These are phyloP conservation scores for Peronospora belbahrii DNA, from an alignment of 352 stramenopile species.

Conservation along the genomic window DNA sequence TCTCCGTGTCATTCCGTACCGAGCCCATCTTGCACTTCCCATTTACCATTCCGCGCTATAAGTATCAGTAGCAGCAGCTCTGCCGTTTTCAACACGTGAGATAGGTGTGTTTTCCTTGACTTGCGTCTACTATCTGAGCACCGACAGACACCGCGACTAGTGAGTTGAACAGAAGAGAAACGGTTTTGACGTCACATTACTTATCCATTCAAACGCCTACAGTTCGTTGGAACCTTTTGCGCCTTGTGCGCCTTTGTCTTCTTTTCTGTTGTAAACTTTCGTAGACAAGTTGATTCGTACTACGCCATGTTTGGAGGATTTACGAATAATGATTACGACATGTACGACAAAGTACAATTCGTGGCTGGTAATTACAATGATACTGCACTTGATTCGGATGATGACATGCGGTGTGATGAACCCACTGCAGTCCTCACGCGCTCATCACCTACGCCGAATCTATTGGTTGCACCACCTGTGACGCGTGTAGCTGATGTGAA, in stretches of 20 bases:
- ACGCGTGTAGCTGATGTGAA: constrained; percentile 24
- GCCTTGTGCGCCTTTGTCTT: no score
- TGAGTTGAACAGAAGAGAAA: no score
- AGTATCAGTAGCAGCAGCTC: constrained; percentile 18
- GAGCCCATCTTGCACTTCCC: constrained; percentile 17
- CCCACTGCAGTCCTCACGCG: constrained; percentile 37
- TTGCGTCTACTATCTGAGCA: no score
- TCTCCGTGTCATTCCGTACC: constrained; percentile 7
- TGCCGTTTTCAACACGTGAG: no score
- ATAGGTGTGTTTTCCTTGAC: no score
- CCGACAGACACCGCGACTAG: no score
- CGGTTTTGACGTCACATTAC: constrained; percentile 23
- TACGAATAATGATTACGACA: constrained; percentile 3
- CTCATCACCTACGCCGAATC: constrained; percentile 43
- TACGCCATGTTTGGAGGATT: constrained; percentile 23
- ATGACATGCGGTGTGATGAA: constrained; percentile 40
- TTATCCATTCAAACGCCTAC: constrained; percentile 22
- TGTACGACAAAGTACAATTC: constrained; percentile 27
- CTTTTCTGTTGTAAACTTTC: no score
- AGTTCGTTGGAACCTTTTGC: constrained; percentile 11
- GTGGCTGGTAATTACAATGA: constrained; percentile 36
- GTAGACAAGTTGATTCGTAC: neutral
- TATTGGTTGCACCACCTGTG: constrained; percentile 22
- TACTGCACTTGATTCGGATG: constrained; percentile 34
- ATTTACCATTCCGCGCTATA: constrained; percentile 31